phyloP scores from a whole-genome alignment of 768 basidiomycete genomes.

The Agaricus bisporus region DNA sequence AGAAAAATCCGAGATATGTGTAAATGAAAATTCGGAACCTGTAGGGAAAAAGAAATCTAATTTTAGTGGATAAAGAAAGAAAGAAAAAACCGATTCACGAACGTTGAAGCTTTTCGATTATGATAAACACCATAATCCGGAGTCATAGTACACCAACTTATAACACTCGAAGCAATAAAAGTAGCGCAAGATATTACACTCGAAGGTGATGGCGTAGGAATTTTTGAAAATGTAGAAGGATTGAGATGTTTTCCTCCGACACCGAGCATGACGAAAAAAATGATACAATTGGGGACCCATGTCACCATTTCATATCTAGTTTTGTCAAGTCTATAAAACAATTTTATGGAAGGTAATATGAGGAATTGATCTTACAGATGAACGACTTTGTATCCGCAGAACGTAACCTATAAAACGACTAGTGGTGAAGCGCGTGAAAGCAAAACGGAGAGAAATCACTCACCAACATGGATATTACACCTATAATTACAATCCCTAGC shows the following conservation, averaged over 20 bases:
- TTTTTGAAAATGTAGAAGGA: constrained; percentile 21
- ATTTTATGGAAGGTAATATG: neutral
- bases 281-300: constrained; percentile 64
- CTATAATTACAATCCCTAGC: constrained; percentile 34
- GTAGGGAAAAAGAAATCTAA: neutral
- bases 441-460: constrained; percentile 5
- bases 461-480: constrained; percentile 31
- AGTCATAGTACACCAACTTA: constrained; percentile 38
- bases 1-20: constrained; percentile 57
- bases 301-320: constrained; percentile 48
- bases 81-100: no score
- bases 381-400: constrained; percentile 60
- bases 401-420: constrained; percentile 32
- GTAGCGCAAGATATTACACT: constrained; percentile 29
- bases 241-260: constrained; percentile 57
- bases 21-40: constrained; percentile 57
- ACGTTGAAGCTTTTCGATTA: constrained; percentile 43
- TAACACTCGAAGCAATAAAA: constrained; percentile 30
- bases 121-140: constrained; percentile 43
- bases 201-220: constrained; percentile 23
- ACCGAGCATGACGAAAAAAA: constrained; percentile 58
- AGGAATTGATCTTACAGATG: constrained; percentile 39
- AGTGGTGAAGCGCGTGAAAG: neutral
- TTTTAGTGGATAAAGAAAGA: neutral
- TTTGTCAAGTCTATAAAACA: no score